These are phyloP conservation scores for Lipomyces chichibuensis DNA, from an alignment of 805 yeast species.

Conservation along the genomic window DNA sequence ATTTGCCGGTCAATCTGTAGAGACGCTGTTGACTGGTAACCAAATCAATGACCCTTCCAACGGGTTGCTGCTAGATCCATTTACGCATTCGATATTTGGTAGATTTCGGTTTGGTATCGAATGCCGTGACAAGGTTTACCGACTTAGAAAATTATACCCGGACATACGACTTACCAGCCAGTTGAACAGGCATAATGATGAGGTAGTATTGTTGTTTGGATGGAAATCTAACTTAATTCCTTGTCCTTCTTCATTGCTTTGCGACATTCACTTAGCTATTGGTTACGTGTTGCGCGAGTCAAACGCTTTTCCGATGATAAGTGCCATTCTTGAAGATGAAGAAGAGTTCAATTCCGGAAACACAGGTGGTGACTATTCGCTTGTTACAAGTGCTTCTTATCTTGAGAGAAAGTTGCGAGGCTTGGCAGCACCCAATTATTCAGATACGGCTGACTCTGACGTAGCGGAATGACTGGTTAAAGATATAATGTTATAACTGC, in stretches of 20 bases:
- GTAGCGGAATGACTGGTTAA: not conserved
- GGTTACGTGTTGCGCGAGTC: not conserved
- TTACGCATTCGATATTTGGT: not conserved
- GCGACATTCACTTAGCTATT: constrained; percentile 3
- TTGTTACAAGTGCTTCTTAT: not conserved
- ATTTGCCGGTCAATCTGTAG: not conserved
- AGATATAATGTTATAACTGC: not conserved
- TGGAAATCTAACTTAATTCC: not conserved
- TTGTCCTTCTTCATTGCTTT: not conserved
- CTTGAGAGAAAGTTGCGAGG: constrained; percentile 6
- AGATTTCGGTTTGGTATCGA: not conserved
- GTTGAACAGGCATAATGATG: not conserved
- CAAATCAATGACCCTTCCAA: not conserved
- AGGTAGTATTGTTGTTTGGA: not conserved
- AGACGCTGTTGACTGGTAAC: not conserved
- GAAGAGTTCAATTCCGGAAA: not conserved
- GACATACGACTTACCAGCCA: not conserved
- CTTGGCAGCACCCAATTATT: not conserved
- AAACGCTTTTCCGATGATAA: not conserved
- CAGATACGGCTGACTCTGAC: not conserved
- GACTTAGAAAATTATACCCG: not conserved
- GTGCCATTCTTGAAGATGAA: not conserved
- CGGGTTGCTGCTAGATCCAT: not conserved
- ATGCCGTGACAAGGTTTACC: not conserved
- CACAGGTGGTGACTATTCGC: not conserved